Evolutionary conservation across 495 filamentous ascomycete genomes (phyloP), one percentile per base, ranked within the genome.

Genomic region (Aspergillus biplanus): DNA sequence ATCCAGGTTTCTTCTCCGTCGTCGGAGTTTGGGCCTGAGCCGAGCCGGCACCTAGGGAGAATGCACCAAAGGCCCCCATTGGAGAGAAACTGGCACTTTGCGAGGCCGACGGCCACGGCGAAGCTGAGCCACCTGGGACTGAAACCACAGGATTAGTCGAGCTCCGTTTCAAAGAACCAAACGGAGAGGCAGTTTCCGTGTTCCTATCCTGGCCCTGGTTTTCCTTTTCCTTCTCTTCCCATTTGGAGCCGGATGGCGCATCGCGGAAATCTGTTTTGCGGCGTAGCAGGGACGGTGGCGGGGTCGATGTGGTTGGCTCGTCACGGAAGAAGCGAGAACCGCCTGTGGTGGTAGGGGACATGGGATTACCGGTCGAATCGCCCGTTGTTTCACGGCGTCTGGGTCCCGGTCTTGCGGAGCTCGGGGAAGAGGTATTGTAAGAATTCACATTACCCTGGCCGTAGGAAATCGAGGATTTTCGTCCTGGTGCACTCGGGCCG

Each of bases 31-130:
- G 52, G 39, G 39, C 11, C 44, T 80, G 81, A 15, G 74, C 73
- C 5, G 73, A 61, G 33, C 67, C 69, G 13, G 77, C 70, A n/a
- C 82, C 83, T 27, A 93, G 72, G 9, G 87, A 87, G 70, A 97
- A 97, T 61, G 84, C 93, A 11, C 93, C 92, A 76, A 97, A 97
- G n/a, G 89, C 86, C 32, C 92, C 92, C 80, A 94, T 90, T 5
- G 87, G 86, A 5, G 89, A 83, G 62, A 91, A 83, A 37, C 78
- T 80, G 62, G 82, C 79, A 73, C 75, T 86, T 52, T 81, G 81
- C 8, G 89, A 82, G 18, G 85, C 76, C 15, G 79, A 73, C 13
- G 71, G 73, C 93, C 93, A 97, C 2, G 91, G 87, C 12, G 91
- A 93, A 47, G 81, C 73, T 11, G 81, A 79, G 44, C 80, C 87